These are phyloP conservation scores for Komagataella pseudopastoris DNA, from an alignment of 805 yeast species.

Conservation along the genomic window DNA sequence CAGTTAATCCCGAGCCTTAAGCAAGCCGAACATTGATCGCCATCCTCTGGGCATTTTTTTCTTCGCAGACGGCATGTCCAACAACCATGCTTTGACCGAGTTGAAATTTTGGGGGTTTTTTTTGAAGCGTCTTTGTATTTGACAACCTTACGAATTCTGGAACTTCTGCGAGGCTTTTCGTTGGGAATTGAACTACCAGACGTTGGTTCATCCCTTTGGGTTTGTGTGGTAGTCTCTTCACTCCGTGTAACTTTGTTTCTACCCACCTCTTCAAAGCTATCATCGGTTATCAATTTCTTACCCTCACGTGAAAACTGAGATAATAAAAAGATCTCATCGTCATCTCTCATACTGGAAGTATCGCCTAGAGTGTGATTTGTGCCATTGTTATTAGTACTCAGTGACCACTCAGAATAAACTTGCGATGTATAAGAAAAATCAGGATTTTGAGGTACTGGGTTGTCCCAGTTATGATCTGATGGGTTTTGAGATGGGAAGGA, in stretches of 20 bases:
- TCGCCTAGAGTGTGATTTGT: not conserved
- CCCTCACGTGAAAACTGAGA: not conserved
- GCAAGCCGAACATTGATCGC: slow-evolving; percentile 50
- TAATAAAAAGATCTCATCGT: not conserved
- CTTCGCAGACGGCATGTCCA: slow-evolving; percentile 72
- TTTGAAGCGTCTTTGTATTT: not conserved
- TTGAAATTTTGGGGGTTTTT: slow-evolving; percentile 1
- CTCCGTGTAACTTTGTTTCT: not conserved
- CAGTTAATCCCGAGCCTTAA: slow-evolving; percentile 40
- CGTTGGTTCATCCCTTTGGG: not conserved
- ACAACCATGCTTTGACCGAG: slow-evolving; percentile 46
- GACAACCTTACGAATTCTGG: not conserved
- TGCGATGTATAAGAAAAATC: not conserved
- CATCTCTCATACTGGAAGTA: not conserved
- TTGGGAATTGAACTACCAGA: not conserved
- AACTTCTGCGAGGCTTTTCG: not conserved
- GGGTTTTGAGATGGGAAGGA: not conserved
- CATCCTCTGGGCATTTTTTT: slow-evolving; percentile 58
- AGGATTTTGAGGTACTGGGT: not conserved
- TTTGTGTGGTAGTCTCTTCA: not conserved
- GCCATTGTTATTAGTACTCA: not conserved
- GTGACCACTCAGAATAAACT: not conserved
- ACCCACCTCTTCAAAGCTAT: not conserved
- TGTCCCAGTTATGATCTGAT: not conserved
- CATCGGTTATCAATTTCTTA: not conserved